Base-by-base conservation (phyloP, 83 land plant genomes). In the Larix sibirica region DNA sequence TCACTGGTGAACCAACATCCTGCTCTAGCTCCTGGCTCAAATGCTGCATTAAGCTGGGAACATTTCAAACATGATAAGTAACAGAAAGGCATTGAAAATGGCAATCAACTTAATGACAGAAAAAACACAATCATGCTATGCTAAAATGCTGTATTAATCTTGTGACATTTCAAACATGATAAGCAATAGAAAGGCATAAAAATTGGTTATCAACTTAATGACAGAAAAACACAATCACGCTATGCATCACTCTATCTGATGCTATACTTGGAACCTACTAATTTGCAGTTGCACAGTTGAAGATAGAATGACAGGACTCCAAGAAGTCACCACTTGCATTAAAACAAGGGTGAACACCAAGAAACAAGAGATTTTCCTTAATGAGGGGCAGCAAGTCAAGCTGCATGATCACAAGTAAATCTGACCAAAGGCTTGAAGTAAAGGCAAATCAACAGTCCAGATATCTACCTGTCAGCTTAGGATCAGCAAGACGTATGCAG, bases 101-200 rank as follows among this genome's bases (percentile, higher is more conserved):
- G 24, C 7, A 42, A 73, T 40, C 10, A 42, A 40, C 24, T 40
- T n/a, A 8, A n/a, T 20, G 56, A 50, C 56, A 9, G 56, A 50
- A 73, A 6, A 73, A 73, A 73, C 44, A 3, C 4, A 20, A 40
- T n/a, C 14, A 4, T 12, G 38, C 14, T 33, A 17, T 1, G 33
- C 17, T 94, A 76, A 96, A 85, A 82, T 95, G 97, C 87, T 93
- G 94, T 86, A 96, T 90, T 87, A 96, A 85, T 88, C 99, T 98
- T 88, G 62, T 21, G 33, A 58, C 17, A 56, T 56, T 56, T 56
- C 33, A 77, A 77, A 54, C 6, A 3, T 77, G 50, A 77, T 77
- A 5, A 58, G 61, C 62, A 77, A 17, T 31, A 26, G 33, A 77
- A 24, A 76, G 28, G 23, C 28, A 77, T 26, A 3, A 14, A 26